These are phyloP conservation scores for Ophiorrhiza pumila DNA, from an alignment of 257 asterid species.

Conservation along the genomic window DNA sequence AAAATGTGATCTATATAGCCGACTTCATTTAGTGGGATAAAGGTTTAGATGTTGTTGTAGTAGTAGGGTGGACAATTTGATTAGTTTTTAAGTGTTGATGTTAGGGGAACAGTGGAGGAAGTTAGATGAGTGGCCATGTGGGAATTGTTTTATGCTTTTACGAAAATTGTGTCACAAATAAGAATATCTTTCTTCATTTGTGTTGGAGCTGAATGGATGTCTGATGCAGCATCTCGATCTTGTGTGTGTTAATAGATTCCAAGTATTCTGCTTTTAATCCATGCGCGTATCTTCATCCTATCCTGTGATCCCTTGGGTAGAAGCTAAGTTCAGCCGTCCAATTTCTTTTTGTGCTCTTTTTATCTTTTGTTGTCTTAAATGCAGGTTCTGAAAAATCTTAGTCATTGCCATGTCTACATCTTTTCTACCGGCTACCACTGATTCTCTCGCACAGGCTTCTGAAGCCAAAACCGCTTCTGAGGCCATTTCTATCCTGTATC, in stretches of 20 bases:
- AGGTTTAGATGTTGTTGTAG: too few species aligned
- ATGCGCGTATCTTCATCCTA: neutral
- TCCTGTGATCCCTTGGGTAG: neutral
- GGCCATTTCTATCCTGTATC: constrained; percentile 34
- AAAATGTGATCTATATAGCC: too few species aligned
- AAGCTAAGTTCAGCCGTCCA: neutral
- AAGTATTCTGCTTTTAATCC: neutral
- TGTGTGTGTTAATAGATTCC: neutral
- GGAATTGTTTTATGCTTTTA: neutral
- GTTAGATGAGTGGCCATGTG: neutral
- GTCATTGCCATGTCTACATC: constrained; percentile 33
- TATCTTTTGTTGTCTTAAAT: neutral
- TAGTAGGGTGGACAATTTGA: neutral
- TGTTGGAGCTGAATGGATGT: neutral
- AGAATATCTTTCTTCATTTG: neutral
- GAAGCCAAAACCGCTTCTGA: constrained; percentile 39
- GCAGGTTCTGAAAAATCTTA: constrained; percentile 21
- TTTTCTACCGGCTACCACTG: constrained; percentile 35
- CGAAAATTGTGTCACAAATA: neutral
- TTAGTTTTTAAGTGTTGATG: neutral
- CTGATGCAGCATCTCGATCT: neutral
- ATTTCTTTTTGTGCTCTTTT: neutral
- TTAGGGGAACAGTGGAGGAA: neutral
- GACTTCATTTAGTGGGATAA: too few species aligned
- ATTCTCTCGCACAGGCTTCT: constrained; percentile 39